These are phyloP conservation scores for Neonectria magnoliae DNA, from an alignment of 2,329 filamentous ascomycete species.

Conservation along the genomic window DNA sequence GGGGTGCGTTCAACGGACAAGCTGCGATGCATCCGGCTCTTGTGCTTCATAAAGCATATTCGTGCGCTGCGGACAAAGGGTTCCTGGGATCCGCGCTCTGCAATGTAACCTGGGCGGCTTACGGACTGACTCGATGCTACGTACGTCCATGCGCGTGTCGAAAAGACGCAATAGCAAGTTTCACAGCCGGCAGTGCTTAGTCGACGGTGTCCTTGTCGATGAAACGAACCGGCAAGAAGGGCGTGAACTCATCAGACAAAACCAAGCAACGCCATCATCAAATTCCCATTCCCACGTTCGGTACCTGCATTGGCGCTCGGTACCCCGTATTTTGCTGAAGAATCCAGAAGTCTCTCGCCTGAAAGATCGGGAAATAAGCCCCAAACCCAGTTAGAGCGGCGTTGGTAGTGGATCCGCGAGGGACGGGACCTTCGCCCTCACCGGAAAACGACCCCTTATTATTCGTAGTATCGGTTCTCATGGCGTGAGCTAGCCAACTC, in stretches of 20 bases:
- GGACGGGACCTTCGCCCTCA: not conserved
- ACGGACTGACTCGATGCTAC: not conserved
- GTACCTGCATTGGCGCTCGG: not conserved
- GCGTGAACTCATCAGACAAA: not conserved
- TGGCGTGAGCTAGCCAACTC: slow-evolving; percentile 8
- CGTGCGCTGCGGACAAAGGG: not conserved
- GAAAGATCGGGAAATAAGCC: not conserved
- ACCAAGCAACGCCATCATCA: not conserved
- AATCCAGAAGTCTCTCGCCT: not conserved
- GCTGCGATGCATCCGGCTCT: not conserved
- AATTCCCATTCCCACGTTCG: not conserved
- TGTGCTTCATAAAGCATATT: not conserved
- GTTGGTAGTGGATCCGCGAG: not conserved
- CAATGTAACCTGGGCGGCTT: not conserved
- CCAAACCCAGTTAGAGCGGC: not conserved
- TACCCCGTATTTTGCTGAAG: not conserved
- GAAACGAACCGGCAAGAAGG: not conserved
- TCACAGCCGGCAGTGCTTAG: not conserved
- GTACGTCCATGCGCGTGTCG: not conserved
- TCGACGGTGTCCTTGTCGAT: not conserved
- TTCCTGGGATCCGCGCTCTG: not conserved
- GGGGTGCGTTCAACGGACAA: not conserved
- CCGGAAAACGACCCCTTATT: not conserved
- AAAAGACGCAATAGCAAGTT: not conserved
- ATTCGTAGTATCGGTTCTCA: not conserved